A percentile compares a stretch with the other conserved stretches of the same genome.
These are phyloP conservation scores for Mucor saturninus DNA, from an alignment of 371 early-diverging fungal genomes.

Conservation along the genomic window DNA sequence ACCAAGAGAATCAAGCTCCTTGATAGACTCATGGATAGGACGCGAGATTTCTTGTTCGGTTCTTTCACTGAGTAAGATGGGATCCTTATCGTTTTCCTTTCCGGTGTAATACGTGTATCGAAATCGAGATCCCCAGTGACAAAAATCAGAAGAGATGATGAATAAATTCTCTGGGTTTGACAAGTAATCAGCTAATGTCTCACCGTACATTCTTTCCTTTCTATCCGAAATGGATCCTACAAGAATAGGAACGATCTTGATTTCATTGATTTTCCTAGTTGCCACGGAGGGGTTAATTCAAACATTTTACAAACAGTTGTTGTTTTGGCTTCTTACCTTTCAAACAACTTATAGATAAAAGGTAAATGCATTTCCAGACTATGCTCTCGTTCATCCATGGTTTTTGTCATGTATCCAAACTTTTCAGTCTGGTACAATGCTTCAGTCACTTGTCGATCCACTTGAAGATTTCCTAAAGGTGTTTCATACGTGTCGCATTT, in stretches of 20 bases:
- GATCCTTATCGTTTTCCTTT: slow-evolving; percentile 24
- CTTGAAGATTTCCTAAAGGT: slow-evolving; percentile 79
- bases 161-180: slow-evolving; percentile 73
- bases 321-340: no score
- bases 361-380: slow-evolving; percentile 97
- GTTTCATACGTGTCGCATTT: slow-evolving; percentile 76
- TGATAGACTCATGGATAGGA: slow-evolving; percentile 77
- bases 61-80: neutral
- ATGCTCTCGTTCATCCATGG: slow-evolving; percentile 90
- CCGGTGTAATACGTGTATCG: slow-evolving; percentile 64
- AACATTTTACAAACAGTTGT: no score
- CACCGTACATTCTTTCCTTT: slow-evolving; percentile 69
- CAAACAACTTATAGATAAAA: slow-evolving; percentile 78
- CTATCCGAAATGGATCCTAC: slow-evolving; percentile 72
- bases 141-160: slow-evolving; percentile 94
- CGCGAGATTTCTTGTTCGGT: slow-evolving; percentile 21
- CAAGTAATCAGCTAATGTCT: slow-evolving; percentile 74
- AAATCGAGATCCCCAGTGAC: slow-evolving; percentile 88
- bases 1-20: slow-evolving; percentile 77
- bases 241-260: slow-evolving; percentile 85
- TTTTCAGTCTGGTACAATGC: slow-evolving; percentile 60
- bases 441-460: slow-evolving; percentile 71
- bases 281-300: neutral
- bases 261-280: slow-evolving; percentile 50
- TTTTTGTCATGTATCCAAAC: slow-evolving; percentile 67